A percentile compares a stretch with the other conserved stretches of the same genome.
Conservation (phyloP, 2,329 filamentous ascomycete genomes). For the Hirsutella minnesotensis region DNA sequence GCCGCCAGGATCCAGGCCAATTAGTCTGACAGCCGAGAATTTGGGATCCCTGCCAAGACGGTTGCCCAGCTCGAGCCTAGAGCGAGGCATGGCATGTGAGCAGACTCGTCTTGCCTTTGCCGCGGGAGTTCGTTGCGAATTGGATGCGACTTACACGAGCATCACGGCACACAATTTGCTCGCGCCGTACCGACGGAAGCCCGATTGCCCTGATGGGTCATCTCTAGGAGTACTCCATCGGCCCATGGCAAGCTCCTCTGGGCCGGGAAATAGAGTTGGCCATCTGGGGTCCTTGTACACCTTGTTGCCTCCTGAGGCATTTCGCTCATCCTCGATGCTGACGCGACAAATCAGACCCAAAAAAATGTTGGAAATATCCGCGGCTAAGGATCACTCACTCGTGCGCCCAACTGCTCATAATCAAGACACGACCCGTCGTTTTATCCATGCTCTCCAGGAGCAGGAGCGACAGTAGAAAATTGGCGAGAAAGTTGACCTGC, state of each 20-base stretch:
- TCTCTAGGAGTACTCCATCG: conserved; percentile 20
- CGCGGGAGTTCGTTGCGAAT: background rate
- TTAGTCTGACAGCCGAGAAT: conserved; percentile 20
- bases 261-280: conserved; percentile 16
- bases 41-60: conserved; percentile 21
- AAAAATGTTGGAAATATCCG: background rate
- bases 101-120: background rate
- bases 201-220: conserved; percentile 13
- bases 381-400: conserved; percentile 17
- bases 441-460: conserved; percentile 21
- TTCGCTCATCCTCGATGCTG: conserved; percentile 17
- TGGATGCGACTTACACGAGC: conserved; percentile 16
- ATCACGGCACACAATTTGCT: conserved; percentile 25
- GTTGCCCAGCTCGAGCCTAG: conserved; percentile 20
- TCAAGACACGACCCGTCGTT: conserved; percentile 14
- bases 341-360: background rate
- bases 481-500: conserved; percentile 21
- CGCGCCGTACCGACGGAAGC: conserved; percentile 25
- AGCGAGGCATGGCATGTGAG: background rate
- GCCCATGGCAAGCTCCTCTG: conserved; percentile 19
- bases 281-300: conserved; percentile 12
- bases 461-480: conserved; percentile 16
- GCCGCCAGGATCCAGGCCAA: conserved; percentile 25
- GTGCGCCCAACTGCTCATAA: conserved; percentile 20
- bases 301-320: conserved; percentile 8